Evolutionary conservation across 495 filamentous ascomycete genomes (phyloP).

Genomic region (Penicillium roqueforti): DNA sequence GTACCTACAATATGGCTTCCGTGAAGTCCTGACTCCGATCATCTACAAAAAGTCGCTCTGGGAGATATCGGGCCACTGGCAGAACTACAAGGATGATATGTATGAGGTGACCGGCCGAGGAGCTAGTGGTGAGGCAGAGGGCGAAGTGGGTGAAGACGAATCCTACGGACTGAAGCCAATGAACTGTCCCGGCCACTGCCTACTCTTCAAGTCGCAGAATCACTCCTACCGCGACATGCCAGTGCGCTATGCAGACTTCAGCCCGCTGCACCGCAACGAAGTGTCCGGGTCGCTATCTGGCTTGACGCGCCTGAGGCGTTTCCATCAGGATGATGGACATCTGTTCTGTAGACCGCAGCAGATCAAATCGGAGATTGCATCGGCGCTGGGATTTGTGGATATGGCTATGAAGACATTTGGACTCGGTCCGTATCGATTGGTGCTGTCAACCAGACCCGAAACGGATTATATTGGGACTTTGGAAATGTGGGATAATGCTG

Average conservation of each 20-base stretch:
- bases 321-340: conserved; percentile 95
- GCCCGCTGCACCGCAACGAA: conserved; percentile 87
- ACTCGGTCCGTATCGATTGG: conserved; percentile 68
- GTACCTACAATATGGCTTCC: conserved; percentile 82
- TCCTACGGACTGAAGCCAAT: conserved; percentile 93
- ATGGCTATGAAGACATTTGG: conserved; percentile 72
- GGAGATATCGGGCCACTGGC: conserved; percentile 86
- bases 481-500: conserved; percentile 80
- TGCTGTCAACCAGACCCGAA: conserved; percentile 74
- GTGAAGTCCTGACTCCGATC: conserved; percentile 87
- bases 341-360: conserved; percentile 88
- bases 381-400: conserved; percentile 74
- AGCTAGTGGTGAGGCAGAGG: conserved; percentile 42
- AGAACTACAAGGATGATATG: conserved; percentile 95
- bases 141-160: conserved; percentile 57
- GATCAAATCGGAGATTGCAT: conserved; percentile 73
- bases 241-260: conserved; percentile 90
- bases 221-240: conserved; percentile 80
- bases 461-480: conserved; percentile 73
- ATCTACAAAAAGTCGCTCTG: conserved; percentile 92
- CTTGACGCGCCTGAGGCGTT: conserved; percentile 82
- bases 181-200: conserved; percentile 94
- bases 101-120: conserved; percentile 73
- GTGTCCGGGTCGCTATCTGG: conserved; percentile 80
- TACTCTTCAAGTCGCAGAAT: conserved; percentile 70